These are phyloP conservation scores for Talaromyces proteolyticus DNA, from an alignment of 495 filamentous ascomycete species.

Conservation along the genomic window DNA sequence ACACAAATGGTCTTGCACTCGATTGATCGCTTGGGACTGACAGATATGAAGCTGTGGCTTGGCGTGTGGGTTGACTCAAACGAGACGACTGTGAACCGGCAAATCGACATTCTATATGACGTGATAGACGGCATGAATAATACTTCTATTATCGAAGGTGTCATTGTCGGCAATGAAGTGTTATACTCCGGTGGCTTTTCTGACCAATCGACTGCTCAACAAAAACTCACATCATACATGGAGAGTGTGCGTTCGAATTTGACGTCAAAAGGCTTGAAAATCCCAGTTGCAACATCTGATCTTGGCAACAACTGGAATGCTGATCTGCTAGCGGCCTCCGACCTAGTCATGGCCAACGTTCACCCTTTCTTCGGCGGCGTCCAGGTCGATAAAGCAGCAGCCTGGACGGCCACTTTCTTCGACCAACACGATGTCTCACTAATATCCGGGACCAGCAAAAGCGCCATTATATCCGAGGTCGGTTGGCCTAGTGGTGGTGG, in stretches of 20 bases:
- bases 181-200: conserved; percentile 50
- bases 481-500: conserved; percentile 91
- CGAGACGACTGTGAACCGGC: conserved; percentile 73
- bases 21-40: conserved; percentile 65
- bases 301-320: conserved; percentile 84
- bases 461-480: conserved; percentile 76
- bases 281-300: conserved; percentile 85
- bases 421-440: conserved; percentile 54
- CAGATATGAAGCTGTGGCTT: conserved; percentile 86
- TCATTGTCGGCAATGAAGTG: conserved; percentile 94
- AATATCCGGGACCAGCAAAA: conserved; percentile 49
- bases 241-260: conserved; percentile 64
- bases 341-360: conserved; percentile 93
- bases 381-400: conserved; percentile 56
- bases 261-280: conserved; percentile 53
- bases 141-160: conserved; percentile 65
- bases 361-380: conserved; percentile 95
- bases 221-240: conserved; percentile 60
- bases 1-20: conserved; percentile 90
- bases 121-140: conserved; percentile 65
- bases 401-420: conserved; percentile 87
- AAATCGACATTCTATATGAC: conserved; percentile 73
- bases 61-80: conserved; percentile 93
- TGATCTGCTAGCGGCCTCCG: conserved; percentile 59
- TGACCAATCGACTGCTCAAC: conserved; percentile 55